A percentile compares a stretch with the other conserved stretches of the same genome.
Conservation (phyloP, 2,329 filamentous ascomycete genomes). For the Botrytis aclada region DNA sequence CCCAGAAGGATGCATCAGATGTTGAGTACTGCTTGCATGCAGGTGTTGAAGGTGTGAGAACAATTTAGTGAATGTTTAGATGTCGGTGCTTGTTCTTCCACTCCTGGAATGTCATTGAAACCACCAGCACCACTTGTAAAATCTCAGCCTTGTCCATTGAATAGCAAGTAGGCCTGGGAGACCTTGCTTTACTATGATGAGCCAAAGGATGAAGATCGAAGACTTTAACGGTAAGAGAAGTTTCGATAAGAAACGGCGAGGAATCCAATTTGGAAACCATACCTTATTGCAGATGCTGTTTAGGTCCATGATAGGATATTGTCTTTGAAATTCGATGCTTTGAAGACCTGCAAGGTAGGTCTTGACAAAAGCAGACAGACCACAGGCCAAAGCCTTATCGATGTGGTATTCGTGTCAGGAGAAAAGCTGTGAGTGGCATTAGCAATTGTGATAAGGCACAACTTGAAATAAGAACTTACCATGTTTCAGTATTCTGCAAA, state of each 20-base stretch:
- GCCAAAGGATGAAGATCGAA: background rate
- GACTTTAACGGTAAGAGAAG: background rate
- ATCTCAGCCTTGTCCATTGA: background rate
- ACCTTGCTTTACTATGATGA: too few relatives aligned
- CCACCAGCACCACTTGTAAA: background rate
- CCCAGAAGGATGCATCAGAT: rapidly evolving
- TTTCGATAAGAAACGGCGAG: background rate
- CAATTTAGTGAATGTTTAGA: background rate
- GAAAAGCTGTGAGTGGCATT: background rate
- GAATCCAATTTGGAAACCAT: background rate
- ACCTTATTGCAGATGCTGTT: background rate
- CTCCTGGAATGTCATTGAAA: too few relatives aligned
- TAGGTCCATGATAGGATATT: background rate
- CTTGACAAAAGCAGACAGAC: background rate
- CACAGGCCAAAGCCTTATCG: background rate
- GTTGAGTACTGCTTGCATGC: background rate
- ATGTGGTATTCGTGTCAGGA: background rate
- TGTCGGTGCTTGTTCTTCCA: background rate
- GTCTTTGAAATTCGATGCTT: background rate
- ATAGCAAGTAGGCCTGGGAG: too few relatives aligned
- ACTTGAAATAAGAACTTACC: background rate
- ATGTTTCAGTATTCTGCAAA: background rate
- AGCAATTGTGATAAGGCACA: background rate
- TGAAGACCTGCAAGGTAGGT: background rate
- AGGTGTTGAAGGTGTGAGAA: too few relatives aligned